Evolutionary conservation across 139 green algal species (phyloP), one percentile per base, ranked within the genome.

Genomic region (Nannochloris sp.): DNA sequence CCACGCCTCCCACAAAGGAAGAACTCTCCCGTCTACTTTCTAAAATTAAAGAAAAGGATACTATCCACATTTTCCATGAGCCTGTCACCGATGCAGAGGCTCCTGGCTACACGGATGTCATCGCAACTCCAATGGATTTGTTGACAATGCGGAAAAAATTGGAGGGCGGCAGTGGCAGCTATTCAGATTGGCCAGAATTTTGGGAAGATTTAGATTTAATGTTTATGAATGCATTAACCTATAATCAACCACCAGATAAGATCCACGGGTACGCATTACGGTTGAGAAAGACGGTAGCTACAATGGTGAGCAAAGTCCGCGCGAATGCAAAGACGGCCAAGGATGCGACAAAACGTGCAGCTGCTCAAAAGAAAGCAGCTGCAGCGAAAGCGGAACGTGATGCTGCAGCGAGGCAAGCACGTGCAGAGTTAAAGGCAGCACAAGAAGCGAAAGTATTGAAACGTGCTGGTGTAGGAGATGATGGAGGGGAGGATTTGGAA

Each of bases 121-220:
- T 95, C 58, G 83, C 85, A 54, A 38, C 83, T 25, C 84, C 86
- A 25, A 95, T 95, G 88, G 88, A 93, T 70, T 82, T 95, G 37
- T 73, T 53, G 2, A 92, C 82, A 7, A 89, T 95, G 60, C 67
- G 71, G 10, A 45, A 71, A 47, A 85, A 85, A 63, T 38, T 89
- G 25, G 47, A 72, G 19, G 29, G 12, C 25, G 29, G 29, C 1
- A 12, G 14, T 8, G 74, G 67, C 4, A 31, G 58, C 15, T 89
- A 89, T 75, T 38, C 9, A n/a, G 61, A 29, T 38, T 89, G 76
- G 72, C 63, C 77, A 13, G 51, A 54, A n/a, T 65, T 86, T 37
- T 48, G 69, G 36, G 67, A 55, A 32, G 73, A 83, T 65, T 70
- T 79, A 73, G 54, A 79, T 56, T 56, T 81, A 7, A 89, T 89